phyloP scores from a whole-genome alignment of 2,329 filamentous ascomycete genomes.

The Diplocarpon rosae region DNA sequence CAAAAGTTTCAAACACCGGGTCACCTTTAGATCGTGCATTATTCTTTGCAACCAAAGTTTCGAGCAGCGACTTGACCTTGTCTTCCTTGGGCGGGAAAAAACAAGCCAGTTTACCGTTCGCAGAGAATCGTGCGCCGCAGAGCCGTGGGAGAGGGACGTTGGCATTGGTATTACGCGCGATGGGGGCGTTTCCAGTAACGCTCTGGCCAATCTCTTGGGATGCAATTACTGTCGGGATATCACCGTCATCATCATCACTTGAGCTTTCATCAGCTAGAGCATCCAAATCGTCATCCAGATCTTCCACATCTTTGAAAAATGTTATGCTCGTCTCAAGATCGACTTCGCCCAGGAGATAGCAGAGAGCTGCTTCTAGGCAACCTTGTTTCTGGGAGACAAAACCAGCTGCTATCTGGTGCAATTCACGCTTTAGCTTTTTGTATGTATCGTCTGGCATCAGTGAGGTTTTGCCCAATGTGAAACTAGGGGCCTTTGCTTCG shows the following conservation, averaged over 20 bases:
- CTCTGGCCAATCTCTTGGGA: constrained; percentile 49
- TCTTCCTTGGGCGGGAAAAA: constrained; percentile 59
- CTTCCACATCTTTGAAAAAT: constrained; percentile 44
- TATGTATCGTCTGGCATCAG: constrained; percentile 48
- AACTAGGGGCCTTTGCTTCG: constrained; percentile 44
- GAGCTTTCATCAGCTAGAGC: constrained; percentile 65
- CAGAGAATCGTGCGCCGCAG: constrained; percentile 51
- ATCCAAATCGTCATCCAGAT: constrained; percentile 47
- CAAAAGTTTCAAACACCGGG: constrained; percentile 53
- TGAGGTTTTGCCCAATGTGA: constrained; percentile 49
- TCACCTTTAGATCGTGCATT: constrained; percentile 36
- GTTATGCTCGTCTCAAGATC: constrained; percentile 49
- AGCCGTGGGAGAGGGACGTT: constrained; percentile 45
- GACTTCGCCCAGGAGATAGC: constrained; percentile 52
- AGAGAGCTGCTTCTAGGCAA: constrained; percentile 50
- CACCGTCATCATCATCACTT: constrained; percentile 64
- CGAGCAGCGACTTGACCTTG: constrained; percentile 39
- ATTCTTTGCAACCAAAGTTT: constrained; percentile 35
- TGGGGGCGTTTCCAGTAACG: constrained; percentile 40
- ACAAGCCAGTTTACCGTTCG: constrained; percentile 51
- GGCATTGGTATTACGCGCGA: constrained; percentile 37
- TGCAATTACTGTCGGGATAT: constrained; percentile 39
- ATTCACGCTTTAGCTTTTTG: constrained; percentile 40
- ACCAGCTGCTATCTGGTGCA: constrained; percentile 43
- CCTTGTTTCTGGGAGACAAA: constrained; percentile 48